Evolutionary conservation across 2,329 filamentous ascomycete species (phyloP), one percentile per base, ranked within the genome.

Genomic region (Claviceps sp.): DNA sequence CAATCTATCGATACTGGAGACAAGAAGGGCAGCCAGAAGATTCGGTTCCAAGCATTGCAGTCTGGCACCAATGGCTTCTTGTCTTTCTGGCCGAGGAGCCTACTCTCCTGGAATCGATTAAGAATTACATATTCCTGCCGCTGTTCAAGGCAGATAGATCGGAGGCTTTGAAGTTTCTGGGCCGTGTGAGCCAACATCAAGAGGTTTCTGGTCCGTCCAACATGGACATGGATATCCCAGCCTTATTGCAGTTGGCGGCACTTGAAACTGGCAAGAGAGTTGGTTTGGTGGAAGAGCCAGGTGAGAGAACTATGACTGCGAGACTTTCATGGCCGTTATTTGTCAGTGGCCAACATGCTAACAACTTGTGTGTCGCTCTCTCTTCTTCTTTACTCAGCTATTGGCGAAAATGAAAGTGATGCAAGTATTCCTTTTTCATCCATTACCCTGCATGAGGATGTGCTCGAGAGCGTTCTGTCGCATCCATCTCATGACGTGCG

Each of bases 241-340:
- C 78, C 0, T 69, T 82, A 44, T 66, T 88, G 9, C 78, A 82
- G 56, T 72, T 88, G 43, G 76, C 82, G 45, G 77, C 82, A n/a
- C 69, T 88, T 44, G 82, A 87, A 56, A 76, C 81, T 16, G 85
- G 82, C 14, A 88, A 87, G 65, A 85, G 84, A 60, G 70, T 77
- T 39, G 83, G 83, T 1, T 67, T 87, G 17, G 79, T 88, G 1
- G 81, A 83, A 53, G 84, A 87, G 58, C 79, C 83, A 57, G 73
- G 80, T 79, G 67, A 59, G 58, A 22, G 5, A 29, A 44, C n/a
- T 34, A 23, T 11, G 9, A 34, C n/a, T 20, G 16, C 20, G 7
- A 16, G 2, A 14, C 22, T 26, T 43, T 34, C 29, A 34, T 29
- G 16, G 13, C 17, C 4, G 23, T n/a, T 44, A 34, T 13, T 29